Percentiles rank a stretch among this genome's conserved stretches.
Conservation (phyloP, 2,329 filamentous ascomycete genomes). For the Septoria linicola region DNA sequence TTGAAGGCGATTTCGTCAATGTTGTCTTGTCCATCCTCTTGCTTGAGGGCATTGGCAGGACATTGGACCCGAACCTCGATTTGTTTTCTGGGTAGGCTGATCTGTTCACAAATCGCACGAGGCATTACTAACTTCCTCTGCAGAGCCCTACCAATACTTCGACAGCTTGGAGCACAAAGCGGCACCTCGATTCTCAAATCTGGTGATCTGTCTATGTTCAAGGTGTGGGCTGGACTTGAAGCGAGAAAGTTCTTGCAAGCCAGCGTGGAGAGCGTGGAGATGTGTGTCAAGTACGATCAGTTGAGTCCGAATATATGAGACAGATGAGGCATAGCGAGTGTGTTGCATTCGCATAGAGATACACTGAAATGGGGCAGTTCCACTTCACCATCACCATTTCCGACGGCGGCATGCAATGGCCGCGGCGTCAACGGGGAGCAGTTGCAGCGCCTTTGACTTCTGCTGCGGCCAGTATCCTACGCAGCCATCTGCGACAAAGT, state of each 20-base stretch:
- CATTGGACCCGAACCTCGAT: constrained; percentile 81
- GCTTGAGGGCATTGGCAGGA: constrained; percentile 89
- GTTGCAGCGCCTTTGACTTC: no score
- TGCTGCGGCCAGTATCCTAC: no score
- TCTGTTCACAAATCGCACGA: neutral
- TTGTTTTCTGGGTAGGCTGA: constrained; percentile 67
- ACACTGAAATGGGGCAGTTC: neutral
- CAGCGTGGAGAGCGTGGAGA: constrained; percentile 84
- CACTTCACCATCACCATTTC: no score
- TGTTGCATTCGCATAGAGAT: neutral
- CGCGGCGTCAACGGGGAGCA: no score
- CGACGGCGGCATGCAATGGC: no score
- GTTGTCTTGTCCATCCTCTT: constrained; percentile 93
- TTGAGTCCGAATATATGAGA: constrained; percentile 77
- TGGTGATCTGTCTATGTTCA: constrained; percentile 66
- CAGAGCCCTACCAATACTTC: constrained; percentile 83
- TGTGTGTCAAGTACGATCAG: constrained; percentile 86
- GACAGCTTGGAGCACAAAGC: constrained; percentile 78
- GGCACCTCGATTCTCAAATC: constrained; percentile 55
- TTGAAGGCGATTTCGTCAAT: constrained; percentile 98
- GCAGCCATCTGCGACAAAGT: no score
- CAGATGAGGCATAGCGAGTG: neutral
- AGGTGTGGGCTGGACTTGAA: constrained; percentile 89
- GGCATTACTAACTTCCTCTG: constrained; percentile 34
- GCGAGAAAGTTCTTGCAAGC: constrained; percentile 85